phyloP scores from a whole-genome alignment of 805 yeast species.

The Schwanniomyces occidentalis region DNA sequence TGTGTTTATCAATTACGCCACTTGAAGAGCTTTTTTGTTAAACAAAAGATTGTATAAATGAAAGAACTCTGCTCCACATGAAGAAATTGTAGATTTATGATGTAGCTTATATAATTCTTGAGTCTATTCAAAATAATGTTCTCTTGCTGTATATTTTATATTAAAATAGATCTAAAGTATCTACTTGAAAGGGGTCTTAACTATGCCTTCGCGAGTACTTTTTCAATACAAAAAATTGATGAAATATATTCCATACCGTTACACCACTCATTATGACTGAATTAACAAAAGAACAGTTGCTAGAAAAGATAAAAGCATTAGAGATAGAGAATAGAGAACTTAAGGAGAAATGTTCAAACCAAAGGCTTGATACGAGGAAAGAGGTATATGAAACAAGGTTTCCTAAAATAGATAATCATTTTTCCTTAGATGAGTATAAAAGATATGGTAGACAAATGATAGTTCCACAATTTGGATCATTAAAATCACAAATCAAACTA shows the following conservation, averaged over 20 bases:
- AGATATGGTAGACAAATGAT: constrained; percentile 96
- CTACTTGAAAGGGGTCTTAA: too few relatives aligned
- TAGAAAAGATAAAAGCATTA: constrained; percentile 18
- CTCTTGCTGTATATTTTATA: too few relatives aligned
- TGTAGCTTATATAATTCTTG: too few relatives aligned
- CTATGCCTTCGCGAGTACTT: too few relatives aligned
- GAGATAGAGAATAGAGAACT: constrained; percentile 18
- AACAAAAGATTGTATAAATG: constrained; percentile 73
- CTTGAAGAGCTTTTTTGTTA: constrained; percentile 78
- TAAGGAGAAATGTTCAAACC: constrained; percentile 3
- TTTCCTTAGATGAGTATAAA: constrained; percentile 63
- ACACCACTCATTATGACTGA: too few relatives aligned
- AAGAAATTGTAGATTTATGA: too few relatives aligned
- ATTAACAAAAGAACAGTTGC: too few relatives aligned
- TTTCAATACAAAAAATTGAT: too few relatives aligned
- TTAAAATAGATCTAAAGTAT: too few relatives aligned
- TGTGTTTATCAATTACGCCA: constrained; percentile 78
- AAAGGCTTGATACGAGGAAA: neutral
- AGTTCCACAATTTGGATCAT: constrained; percentile 72
- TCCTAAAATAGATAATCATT: constrained; percentile 11
- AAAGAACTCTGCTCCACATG: too few relatives aligned
- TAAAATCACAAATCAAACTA: constrained; percentile 53
- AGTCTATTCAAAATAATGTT: too few relatives aligned
- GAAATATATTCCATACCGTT: too few relatives aligned
- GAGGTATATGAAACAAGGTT: constrained; percentile 1